Conservation (phyloP, 1,284 basidiomycete species). For the Tilletia horrida region DNA sequence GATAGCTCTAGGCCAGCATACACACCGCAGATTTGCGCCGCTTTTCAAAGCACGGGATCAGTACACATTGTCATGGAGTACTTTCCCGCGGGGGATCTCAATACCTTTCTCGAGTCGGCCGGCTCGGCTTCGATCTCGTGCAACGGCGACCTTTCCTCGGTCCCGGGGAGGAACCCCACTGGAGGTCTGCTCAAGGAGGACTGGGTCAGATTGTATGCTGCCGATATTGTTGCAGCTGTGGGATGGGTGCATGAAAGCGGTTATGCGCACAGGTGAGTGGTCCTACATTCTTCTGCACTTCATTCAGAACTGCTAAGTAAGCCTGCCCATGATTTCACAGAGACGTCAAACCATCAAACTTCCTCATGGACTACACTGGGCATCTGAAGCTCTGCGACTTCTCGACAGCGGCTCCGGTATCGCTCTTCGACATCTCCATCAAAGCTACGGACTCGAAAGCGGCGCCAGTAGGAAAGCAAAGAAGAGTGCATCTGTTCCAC, state of each 20-base stretch:
- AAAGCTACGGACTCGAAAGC: background rate
- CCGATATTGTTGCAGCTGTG: constrained; percentile 51
- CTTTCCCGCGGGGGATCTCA: constrained; percentile 50
- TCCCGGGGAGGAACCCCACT: constrained; percentile 36
- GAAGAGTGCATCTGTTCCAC: constrained; percentile 45
- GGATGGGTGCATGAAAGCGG: constrained; percentile 46
- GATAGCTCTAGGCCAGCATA: constrained; percentile 11
- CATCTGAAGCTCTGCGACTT: constrained; percentile 54
- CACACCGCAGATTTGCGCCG: constrained; percentile 45
- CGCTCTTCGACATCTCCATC: constrained; percentile 30
- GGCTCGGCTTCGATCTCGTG: background rate
- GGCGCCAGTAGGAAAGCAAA: constrained; percentile 11
- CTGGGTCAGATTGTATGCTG: constrained; percentile 43
- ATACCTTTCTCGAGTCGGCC: constrained; percentile 46
- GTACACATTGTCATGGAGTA: constrained; percentile 54
- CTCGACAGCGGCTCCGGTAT: constrained; percentile 49
- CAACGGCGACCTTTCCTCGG: constrained; percentile 31
- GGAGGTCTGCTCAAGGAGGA: constrained; percentile 43
- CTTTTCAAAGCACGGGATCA: constrained; percentile 47
- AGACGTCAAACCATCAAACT: constrained; percentile 54
- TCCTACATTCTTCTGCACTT: background rate
- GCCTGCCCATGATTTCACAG: too few relatives aligned
- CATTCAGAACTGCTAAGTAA: too few relatives aligned
- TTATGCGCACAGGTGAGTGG: constrained; percentile 40
- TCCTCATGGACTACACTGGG: constrained; percentile 43